Percentiles rank a stretch among this genome's conserved stretches.
Conservation (phyloP, 2,329 filamentous ascomycete species). For the Periglandula ipomoeae region DNA sequence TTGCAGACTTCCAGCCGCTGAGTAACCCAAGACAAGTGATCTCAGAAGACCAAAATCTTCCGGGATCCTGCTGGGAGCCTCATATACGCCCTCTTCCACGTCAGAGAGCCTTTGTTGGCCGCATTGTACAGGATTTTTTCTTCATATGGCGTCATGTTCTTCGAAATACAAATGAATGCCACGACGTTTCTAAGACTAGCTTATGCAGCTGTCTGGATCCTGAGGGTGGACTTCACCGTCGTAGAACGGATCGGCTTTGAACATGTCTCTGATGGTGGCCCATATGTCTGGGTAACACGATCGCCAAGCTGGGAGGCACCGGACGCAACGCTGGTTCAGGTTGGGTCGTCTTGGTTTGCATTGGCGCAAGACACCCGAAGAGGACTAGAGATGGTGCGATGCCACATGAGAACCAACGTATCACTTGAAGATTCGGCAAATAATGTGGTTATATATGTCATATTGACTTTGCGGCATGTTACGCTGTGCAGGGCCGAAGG, state of each 20-base stretch:
- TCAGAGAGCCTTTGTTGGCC: constrained; percentile 9
- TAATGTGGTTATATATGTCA: constrained; percentile 7
- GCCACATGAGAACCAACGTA: constrained; percentile 10
- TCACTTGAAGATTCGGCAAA: background rate
- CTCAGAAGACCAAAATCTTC: background rate
- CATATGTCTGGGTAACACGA: constrained; percentile 10
- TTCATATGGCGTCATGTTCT: constrained; percentile 15
- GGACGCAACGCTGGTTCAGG: constrained; percentile 5
- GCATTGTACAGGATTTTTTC: constrained; percentile 11
- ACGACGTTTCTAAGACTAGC: constrained; percentile 11
- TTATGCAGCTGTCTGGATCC: constrained; percentile 13
- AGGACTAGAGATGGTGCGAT: constrained; percentile 11
- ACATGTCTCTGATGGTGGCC: constrained; percentile 7
- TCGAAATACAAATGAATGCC: constrained; percentile 9
- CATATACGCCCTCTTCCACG: constrained; percentile 1
- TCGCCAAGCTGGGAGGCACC: constrained; percentile 13
- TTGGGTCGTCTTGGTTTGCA: constrained; percentile 13
- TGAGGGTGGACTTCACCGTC: constrained; percentile 10
- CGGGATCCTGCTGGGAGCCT: constrained; percentile 12
- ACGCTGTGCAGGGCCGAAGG: constrained; percentile 8
- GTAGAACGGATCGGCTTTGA: constrained; percentile 9
- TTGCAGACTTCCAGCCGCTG: constrained; percentile 10
- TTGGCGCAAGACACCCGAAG: constrained; percentile 6
- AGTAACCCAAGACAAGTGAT: background rate
- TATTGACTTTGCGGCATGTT: constrained; percentile 11